Evolutionary conservation across 1,284 basidiomycete genomes (phyloP), one percentile per base, ranked within the genome.

Genomic region (Cutaneotrichosporon dermatis): DNA sequence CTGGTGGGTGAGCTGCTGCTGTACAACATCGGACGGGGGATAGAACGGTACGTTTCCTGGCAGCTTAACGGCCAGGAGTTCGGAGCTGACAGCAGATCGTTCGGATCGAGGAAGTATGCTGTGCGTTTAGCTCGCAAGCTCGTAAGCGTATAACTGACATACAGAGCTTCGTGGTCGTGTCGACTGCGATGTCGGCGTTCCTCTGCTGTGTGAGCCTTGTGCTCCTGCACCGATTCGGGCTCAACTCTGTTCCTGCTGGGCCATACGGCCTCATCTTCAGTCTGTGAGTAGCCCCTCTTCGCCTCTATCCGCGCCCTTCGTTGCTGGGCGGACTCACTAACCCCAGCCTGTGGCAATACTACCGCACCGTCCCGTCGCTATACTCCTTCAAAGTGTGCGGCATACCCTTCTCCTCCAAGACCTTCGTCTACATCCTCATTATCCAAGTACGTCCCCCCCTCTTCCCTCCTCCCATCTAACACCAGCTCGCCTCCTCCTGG

Each of bases 51-150:
- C 60, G 70, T 60, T 25, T 2, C 4, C 11, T 3, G 25, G 10
- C 5, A 4, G 34, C 12, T 1, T 2, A 0, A 36, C 11, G 25
- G 25, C 25, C 25, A 25, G 25, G 25, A 25, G 25, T 25, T 49
- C 16, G 11, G 34, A 44, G 52, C 62, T 63, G 41, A 66, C 34
- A 15, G 13, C 50, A 78, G 76, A 36, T 84, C 86, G 43, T 95
- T 93, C 71, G 93, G 93, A 2, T 87, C 86, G 55, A 77, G 86
- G 59, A 96, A 96, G 75, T 96, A 85, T 77, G 89, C 89, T n/a
- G 92, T 92, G 67, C 77, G 89, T 79, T 13, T 39, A n/a, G 10
- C 12, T 25, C 25, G 25, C 25, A 25, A 1, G 6, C 1, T 15
- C 1, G 13, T 4, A 25, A 25, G 25, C 25, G 25, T 25, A 25